These are phyloP conservation scores for Agrocybe praecox DNA, from an alignment of 768 basidiomycete species.

Conservation along the genomic window DNA sequence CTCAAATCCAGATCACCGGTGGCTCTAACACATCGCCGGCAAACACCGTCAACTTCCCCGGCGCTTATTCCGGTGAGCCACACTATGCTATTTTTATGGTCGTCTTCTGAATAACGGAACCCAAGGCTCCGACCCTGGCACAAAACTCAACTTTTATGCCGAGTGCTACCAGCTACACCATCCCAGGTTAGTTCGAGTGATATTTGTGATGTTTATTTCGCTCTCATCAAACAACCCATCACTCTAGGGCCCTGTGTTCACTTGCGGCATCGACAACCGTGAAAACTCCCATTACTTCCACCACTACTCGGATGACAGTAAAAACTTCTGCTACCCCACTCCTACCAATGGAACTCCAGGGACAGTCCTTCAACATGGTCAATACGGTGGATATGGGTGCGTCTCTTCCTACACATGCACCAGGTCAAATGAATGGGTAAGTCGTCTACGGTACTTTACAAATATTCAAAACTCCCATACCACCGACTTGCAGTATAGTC, in stretches of 20 bases:
- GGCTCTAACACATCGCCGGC: constrained; percentile 42
- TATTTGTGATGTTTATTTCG: background rate
- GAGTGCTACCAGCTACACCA: constrained; percentile 35
- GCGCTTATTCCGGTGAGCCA: constrained; percentile 40
- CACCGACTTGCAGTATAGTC: constrained; percentile 30
- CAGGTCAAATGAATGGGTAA: constrained; percentile 34
- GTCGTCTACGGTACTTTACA: constrained; percentile 4
- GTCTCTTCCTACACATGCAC: constrained; percentile 33
- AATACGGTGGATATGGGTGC: constrained; percentile 41
- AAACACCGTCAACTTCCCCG: constrained; percentile 47
- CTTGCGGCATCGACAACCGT: constrained; percentile 21
- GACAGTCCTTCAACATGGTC: constrained; percentile 40
- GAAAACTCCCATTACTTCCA: constrained; percentile 1
- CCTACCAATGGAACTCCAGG: constrained; percentile 19
- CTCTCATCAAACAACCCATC: background rate
- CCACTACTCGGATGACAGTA: background rate
- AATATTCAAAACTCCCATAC: background rate
- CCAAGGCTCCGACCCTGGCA: constrained; percentile 47
- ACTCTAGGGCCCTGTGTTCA: constrained; percentile 40
- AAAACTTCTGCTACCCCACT: constrained; percentile 19
- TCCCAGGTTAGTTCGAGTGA: constrained; percentile 34
- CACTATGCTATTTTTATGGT: background rate
- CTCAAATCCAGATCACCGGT: constrained; percentile 45
- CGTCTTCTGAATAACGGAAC: background rate
- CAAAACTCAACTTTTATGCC: constrained; percentile 45